phyloP scores from a whole-genome alignment of 164 flowering plant species.

The Euptelea pleiosperma region DNA sequence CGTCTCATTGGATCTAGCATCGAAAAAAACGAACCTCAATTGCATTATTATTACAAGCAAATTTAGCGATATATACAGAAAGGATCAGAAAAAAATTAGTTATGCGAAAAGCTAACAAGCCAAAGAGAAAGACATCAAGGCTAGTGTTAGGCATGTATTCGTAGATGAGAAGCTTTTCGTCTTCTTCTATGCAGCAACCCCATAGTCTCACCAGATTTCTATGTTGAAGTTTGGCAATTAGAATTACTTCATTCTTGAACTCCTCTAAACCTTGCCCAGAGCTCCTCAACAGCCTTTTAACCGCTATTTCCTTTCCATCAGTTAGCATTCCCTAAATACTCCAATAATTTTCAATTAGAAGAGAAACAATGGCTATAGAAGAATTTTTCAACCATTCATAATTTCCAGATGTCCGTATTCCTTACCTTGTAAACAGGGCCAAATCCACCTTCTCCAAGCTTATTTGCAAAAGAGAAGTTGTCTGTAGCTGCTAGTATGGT shows the following conservation, averaged over 20 bases:
- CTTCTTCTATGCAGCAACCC: conserved; percentile 21
- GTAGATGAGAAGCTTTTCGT: conserved; percentile 25
- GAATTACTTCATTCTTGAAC: conserved; percentile 25
- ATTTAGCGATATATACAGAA: not conserved
- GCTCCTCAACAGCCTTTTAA: conserved; percentile 25
- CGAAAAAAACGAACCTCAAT: too few relatives aligned
- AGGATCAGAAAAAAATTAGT: too few relatives aligned
- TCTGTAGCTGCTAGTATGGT: conserved; percentile 21
- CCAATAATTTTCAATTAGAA: not conserved
- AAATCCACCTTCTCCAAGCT: conserved; percentile 38
- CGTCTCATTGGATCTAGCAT: conserved; percentile 8
- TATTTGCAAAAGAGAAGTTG: conserved; percentile 24
- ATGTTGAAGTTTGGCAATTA: conserved; percentile 32
- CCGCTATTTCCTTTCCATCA: conserved; percentile 23
- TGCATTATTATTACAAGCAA: too few relatives aligned
- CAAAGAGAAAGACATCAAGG: conserved; percentile 27
- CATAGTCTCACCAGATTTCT: conserved; percentile 24
- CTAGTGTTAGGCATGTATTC: conserved; percentile 32
- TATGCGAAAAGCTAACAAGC: conserved; percentile 5
- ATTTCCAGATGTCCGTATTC: not conserved
- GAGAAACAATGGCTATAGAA: too few relatives aligned
- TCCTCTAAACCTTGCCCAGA: conserved; percentile 30
- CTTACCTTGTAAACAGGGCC: conserved; percentile 33
- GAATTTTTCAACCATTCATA: not conserved
- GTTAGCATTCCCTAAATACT: conserved; percentile 15